Base-by-base conservation (phyloP, 2,329 filamentous ascomycete genomes). In the Septoria petroselini region DNA sequence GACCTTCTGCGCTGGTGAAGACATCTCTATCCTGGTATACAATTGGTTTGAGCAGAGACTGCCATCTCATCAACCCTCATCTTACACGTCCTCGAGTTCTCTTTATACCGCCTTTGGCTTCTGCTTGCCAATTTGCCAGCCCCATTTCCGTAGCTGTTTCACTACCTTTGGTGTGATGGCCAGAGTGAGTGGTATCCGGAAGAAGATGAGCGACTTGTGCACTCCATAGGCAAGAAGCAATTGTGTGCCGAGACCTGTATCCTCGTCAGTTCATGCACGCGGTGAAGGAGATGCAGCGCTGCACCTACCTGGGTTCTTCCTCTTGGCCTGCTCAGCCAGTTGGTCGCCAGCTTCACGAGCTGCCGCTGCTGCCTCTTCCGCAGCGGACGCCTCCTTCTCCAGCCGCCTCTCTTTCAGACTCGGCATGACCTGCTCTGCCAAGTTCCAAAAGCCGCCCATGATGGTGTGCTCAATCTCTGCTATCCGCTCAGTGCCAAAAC, bases 161-260 rank as follows among this genome's bases (percentile, higher is more conserved):
- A 96, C 93, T n/a, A 97, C 84, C 71, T 94, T 96, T 1, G 93
- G 93, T 7, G 88, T 90, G 27, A 97, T 78, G 2, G 90, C 91
- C 9, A 88, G 90, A 1, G 93, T 93, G 57, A 97, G 73, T 7
- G 93, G 93, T 7, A 98, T 89, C n/a, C 93, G 82, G 58, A 97
- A 70, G 70, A 98, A 95, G 64, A 98, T 96, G 70, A 97, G 89
- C 61, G 87, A 94, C 74, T 98, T 98, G 77, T 98, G 93, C 51
- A 98, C 88, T 21, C 91, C 91, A 66, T 98, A 98, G 9, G 93
- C 93, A 41, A 98, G 79, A 12, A 88, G 90, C 23, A 98, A 75
- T 67, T 96, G 90, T 7, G 93, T 97, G 81, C 82, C 85, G 42
- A 86, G 73, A 62, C 80, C 82, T 85, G 42, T 14, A 41, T 17